Evolutionary conservation across 2,329 filamentous ascomycete species (phyloP), one percentile per base, ranked within the genome.

Genomic region (Lecanicillium sp.): DNA sequence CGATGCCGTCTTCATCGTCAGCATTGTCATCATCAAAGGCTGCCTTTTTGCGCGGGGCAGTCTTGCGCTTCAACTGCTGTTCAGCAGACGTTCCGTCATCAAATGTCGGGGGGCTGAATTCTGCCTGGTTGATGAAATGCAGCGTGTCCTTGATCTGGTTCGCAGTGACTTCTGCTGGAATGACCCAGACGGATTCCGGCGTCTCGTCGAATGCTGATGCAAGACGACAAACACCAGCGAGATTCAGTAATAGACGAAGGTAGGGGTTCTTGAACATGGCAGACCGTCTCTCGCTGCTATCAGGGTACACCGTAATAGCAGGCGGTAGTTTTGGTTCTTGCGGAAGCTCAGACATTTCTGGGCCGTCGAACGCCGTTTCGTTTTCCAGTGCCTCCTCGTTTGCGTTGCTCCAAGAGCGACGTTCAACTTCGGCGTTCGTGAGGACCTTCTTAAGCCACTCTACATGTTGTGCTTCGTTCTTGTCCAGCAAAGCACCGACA

Each of bases 201-300:
- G 87, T 83, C 59, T 95, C 87, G 35, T 89, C 83, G 3, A 73
- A 58, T 0, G 64, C 65, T 1, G 73, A 70, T 0, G 67, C 65
- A 8, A 76, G 64, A 4, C 83, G 75, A 58, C 85, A 75, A 52
- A 94, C 79, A 1, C 86, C 87, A 15, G 85, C 73, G 0, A 93
- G 74, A 1, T 75, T 84, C 78, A 97, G 85, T 3, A 98, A 77
- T 2, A 97, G 80, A 27, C 90, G 85, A 2, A 97, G 75, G 58
- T 91, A 84, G 9, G 87, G 83, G 64, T 97, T 94, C 61, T 89
- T 94, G 71, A 94, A 94, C 67, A 95, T 83, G 21, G 88, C 85
- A 19, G 75, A 77, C 43, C 83, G 81, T 33, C 83, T 80, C 41
- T 78, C 74, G 38, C 86, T 79, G 35, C 78, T 81, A 49, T 85